These are phyloP conservation scores for Calocera viscosa DNA, from an alignment of 768 basidiomycete species.

Conservation along the genomic window DNA sequence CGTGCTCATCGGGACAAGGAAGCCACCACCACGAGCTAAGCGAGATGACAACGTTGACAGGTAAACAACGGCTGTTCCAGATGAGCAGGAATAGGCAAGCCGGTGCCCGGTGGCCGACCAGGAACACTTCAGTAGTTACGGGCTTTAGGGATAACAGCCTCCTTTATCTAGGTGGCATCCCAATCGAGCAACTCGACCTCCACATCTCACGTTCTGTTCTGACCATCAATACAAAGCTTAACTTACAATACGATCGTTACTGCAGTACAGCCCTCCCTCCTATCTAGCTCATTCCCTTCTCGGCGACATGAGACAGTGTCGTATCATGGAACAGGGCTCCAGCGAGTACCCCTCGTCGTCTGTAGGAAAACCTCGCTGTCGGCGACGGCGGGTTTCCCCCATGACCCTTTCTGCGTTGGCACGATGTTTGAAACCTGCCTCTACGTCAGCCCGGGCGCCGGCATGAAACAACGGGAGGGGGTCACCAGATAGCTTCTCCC, in stretches of 20 bases:
- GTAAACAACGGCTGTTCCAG: too few species aligned
- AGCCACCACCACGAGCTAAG: too few species aligned
- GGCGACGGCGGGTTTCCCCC: slow-evolving; percentile 52
- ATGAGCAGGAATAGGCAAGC: too few species aligned
- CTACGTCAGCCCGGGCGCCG: slow-evolving; percentile 11
- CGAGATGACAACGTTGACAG: too few species aligned
- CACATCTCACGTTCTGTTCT: too few species aligned
- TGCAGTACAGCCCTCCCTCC: background rate
- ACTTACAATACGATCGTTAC: background rate
- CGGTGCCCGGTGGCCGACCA: too few species aligned
- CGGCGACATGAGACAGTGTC: background rate
- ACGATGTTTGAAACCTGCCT: slow-evolving; percentile 53
- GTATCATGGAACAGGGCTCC: slow-evolving; percentile 15
- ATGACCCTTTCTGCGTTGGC: slow-evolving; percentile 54
- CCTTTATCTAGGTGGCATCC: too few species aligned
- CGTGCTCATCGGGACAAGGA: too few species aligned
- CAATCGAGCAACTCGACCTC: too few species aligned
- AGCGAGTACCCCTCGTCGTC: slow-evolving; percentile 49
- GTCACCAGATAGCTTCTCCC: slow-evolving; percentile 60
- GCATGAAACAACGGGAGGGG: slow-evolving; percentile 7
- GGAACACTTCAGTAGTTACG: too few species aligned
- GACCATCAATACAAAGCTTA: background rate
- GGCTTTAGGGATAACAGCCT: too few species aligned
- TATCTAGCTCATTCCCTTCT: background rate
- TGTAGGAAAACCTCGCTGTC: slow-evolving; percentile 57